Percentiles rank a stretch among this genome's conserved stretches.
phyloP scores from a whole-genome alignment of 768 basidiomycete species.

The Lactarius psammicola region DNA sequence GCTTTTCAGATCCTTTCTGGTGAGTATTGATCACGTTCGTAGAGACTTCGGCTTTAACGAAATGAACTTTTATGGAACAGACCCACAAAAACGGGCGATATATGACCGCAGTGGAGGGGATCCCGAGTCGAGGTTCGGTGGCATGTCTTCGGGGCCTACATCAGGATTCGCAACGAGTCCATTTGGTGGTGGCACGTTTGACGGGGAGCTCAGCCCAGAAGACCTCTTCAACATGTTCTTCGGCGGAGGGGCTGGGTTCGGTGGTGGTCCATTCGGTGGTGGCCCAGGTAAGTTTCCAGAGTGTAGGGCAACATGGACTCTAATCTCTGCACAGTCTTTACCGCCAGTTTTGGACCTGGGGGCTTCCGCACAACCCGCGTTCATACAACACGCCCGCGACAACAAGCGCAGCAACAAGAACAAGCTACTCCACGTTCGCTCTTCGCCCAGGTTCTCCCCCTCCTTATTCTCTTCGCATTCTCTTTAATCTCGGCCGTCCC shows the following conservation, averaged over 20 bases:
- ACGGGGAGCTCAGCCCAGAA: conserved; percentile 89
- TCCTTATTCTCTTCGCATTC: conserved; percentile 80
- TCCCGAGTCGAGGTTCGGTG: conserved; percentile 78
- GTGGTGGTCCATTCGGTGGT: conserved; percentile 45
- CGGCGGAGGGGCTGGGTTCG: conserved; percentile 64
- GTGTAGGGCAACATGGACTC: conserved; percentile 7
- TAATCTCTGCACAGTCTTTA: conserved; percentile 52
- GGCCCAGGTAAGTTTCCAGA: conserved; percentile 41
- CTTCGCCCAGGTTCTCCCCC: conserved; percentile 76
- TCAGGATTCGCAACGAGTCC: conserved; percentile 50
- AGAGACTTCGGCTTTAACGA: background rate
- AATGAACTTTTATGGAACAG: conserved; percentile 37
- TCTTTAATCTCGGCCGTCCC: conserved; percentile 82
- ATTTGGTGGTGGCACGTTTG: conserved; percentile 54
- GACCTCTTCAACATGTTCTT: conserved; percentile 99
- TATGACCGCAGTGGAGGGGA: conserved; percentile 85
- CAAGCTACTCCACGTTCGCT: conserved; percentile 57
- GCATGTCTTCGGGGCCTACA: conserved; percentile 49
- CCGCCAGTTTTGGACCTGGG: conserved; percentile 75
- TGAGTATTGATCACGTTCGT: conserved; percentile 32
- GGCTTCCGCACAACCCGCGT: conserved; percentile 74
- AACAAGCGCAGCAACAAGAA: conserved; percentile 38
- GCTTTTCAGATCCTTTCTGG: conserved; percentile 94
- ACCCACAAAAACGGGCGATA: conserved; percentile 84
- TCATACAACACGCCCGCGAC: conserved; percentile 41